Conservation (phyloP, 768 basidiomycete species). For the Postia placenta region DNA sequence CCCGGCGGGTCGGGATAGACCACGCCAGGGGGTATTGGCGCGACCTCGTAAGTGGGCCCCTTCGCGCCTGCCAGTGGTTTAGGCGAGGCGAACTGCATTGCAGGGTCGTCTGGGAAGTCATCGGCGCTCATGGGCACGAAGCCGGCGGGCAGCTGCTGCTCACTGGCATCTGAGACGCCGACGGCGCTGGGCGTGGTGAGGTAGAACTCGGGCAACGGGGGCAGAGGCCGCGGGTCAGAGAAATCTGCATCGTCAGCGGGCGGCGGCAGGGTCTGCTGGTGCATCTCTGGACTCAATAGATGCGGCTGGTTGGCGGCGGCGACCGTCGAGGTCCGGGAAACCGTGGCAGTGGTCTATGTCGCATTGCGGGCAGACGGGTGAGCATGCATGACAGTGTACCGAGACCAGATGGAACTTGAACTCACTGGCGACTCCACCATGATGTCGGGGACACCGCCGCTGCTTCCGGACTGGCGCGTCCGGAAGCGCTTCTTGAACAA, state of each 20-base stretch:
- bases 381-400: not conserved
- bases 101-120: not conserved
- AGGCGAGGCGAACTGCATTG: conserved; percentile 6
- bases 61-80: conserved; percentile 9
- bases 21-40: conserved; percentile 10
- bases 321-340: conserved; percentile 14
- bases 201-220: conserved; percentile 2
- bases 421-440: conserved; percentile 20
- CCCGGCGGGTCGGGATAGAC: conserved; percentile 13
- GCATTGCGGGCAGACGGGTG: conserved; percentile 11
- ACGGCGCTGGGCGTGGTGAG: not conserved
- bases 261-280: conserved; percentile 12
- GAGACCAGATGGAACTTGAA: not conserved
- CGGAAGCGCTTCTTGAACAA: conserved; percentile 16
- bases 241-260: conserved; percentile 7
- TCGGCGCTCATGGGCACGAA: conserved; percentile 11
- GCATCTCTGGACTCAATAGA: conserved; percentile 25
- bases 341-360: too few relatives aligned
- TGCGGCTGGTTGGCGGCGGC: conserved; percentile 17
- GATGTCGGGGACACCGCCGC: conserved; percentile 17
- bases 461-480: conserved; percentile 6
- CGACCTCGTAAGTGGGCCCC: conserved; percentile 9
- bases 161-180: conserved; percentile 1
- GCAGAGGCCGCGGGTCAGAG: conserved; percentile 2
- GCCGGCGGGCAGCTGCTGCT: conserved; percentile 12